phyloP scores from a whole-genome alignment of 192 early-diverging fungal species.

The Phlyctochytrium bullatum region DNA sequence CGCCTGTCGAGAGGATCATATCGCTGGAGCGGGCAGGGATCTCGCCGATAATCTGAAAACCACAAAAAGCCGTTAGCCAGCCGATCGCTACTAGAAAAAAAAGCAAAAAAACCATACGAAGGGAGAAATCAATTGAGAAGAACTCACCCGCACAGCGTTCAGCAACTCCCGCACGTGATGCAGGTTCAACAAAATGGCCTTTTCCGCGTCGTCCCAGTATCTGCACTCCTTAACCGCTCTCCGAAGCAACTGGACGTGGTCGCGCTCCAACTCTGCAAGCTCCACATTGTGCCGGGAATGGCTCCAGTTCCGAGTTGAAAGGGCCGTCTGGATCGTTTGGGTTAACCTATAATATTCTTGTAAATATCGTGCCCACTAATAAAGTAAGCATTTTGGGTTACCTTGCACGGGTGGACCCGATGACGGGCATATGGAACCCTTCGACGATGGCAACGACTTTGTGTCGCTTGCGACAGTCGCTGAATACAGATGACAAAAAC shows the following conservation, averaged over 20 bases:
- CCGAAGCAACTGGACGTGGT: not conserved
- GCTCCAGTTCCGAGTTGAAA: not conserved
- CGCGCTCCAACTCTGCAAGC: not conserved
- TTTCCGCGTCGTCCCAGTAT: not conserved
- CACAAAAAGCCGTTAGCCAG: not conserved
- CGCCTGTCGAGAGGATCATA: not conserved
- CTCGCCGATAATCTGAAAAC: not conserved
- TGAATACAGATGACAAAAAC: no score
- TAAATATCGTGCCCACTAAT: not conserved
- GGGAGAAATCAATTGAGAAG: not conserved
- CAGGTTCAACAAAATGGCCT: not conserved
- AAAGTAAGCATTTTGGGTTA: not conserved
- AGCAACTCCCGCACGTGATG: not conserved
- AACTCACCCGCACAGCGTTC: not conserved
- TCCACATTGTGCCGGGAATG: not conserved
- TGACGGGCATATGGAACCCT: not conserved
- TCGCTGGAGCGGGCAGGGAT: not conserved
- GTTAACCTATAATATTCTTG: not conserved
- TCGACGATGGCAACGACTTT: not conserved
- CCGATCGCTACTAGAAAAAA: no score
- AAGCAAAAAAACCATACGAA: no score
- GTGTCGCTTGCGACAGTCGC: no score
- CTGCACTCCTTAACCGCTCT: not conserved
- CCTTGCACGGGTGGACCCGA: not conserved
- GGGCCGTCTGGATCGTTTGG: not conserved